Percentiles rank a stretch among this genome's conserved stretches.
These are phyloP conservation scores for Elsinoe arachidis DNA, from an alignment of 2,329 filamentous ascomycete species.

Conservation along the genomic window DNA sequence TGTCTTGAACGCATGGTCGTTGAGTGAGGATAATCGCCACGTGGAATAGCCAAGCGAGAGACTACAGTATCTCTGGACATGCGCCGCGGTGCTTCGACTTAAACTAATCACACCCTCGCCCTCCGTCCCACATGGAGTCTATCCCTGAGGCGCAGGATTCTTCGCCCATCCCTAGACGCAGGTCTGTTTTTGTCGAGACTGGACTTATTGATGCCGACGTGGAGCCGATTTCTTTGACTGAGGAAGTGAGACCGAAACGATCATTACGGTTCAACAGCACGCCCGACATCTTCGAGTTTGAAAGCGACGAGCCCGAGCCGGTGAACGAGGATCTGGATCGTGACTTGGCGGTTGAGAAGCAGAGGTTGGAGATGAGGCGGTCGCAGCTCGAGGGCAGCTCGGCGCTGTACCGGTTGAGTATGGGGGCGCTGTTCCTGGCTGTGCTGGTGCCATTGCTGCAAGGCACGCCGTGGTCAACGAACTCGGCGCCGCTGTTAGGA, in stretches of 20 bases:
- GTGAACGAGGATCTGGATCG: neutral
- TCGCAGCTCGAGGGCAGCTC: slow-evolving; percentile 15
- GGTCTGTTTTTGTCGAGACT: slow-evolving; percentile 17
- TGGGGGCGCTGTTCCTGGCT: slow-evolving; percentile 21
- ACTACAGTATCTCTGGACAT: slow-evolving; percentile 8
- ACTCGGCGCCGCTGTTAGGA: slow-evolving; percentile 22
- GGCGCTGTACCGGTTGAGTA: slow-evolving; percentile 23
- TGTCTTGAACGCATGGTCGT: slow-evolving; percentile 14
- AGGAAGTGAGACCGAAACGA: slow-evolving; percentile 11
- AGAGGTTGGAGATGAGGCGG: slow-evolving; percentile 16
- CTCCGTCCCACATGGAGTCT: slow-evolving; percentile 3
- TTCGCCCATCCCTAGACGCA: slow-evolving; percentile 13
- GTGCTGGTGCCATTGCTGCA: slow-evolving; percentile 24
- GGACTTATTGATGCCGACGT: slow-evolving; percentile 14
- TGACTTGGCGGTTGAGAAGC: slow-evolving; percentile 13
- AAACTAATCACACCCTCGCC: neutral
- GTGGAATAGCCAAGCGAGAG: slow-evolving; percentile 9
- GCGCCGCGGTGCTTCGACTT: neutral
- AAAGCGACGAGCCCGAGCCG: slow-evolving; percentile 19
- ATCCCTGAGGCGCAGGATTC: slow-evolving; percentile 3
- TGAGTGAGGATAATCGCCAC: slow-evolving; percentile 19
- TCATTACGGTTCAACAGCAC: slow-evolving; percentile 22
- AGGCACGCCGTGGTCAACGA: slow-evolving; percentile 19
- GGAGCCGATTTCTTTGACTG: neutral
- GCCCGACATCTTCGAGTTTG: slow-evolving; percentile 22